phyloP scores from a whole-genome alignment of 2,329 filamentous ascomycete species.

The Talaromyces albobiverticillius region DNA sequence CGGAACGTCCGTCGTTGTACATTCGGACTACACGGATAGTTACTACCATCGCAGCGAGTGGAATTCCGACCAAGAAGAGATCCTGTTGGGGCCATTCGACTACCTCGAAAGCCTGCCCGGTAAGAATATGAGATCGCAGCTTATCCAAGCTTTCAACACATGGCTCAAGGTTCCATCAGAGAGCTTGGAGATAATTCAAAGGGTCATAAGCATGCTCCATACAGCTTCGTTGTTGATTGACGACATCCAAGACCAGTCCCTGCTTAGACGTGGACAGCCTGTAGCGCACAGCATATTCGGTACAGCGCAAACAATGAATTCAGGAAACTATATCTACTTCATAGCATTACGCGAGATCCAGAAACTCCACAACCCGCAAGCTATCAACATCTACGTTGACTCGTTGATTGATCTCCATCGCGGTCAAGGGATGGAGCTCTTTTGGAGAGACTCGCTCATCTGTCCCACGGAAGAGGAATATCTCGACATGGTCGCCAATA shows the following conservation, averaged over 20 bases:
- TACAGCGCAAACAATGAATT: slow-evolving; percentile 45
- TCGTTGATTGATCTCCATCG: slow-evolving; percentile 35
- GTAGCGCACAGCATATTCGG: slow-evolving; percentile 45
- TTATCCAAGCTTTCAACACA: slow-evolving; percentile 38
- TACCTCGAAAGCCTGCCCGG: slow-evolving; percentile 34
- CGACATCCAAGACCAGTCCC: slow-evolving; percentile 45
- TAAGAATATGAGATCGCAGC: slow-evolving; percentile 36
- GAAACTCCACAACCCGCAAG: slow-evolving; percentile 28
- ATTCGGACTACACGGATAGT: background rate
- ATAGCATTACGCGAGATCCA: slow-evolving; percentile 32
- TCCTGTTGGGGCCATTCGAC: slow-evolving; percentile 23
- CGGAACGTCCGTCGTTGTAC: background rate
- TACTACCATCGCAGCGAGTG: slow-evolving; percentile 9
- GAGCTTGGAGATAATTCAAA: slow-evolving; percentile 31
- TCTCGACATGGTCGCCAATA: slow-evolving; percentile 25
- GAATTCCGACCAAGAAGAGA: slow-evolving; percentile 4
- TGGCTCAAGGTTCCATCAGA: slow-evolving; percentile 34
- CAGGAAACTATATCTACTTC: slow-evolving; percentile 45
- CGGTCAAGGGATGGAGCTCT: slow-evolving; percentile 30
- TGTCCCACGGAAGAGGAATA: slow-evolving; percentile 24
- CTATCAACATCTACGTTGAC: slow-evolving; percentile 30
- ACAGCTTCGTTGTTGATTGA: slow-evolving; percentile 43
- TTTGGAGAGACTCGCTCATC: slow-evolving; percentile 14
- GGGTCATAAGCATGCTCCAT: slow-evolving; percentile 36
- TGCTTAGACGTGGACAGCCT: slow-evolving; percentile 41